Evolutionary conservation across 305 asterid species (phyloP).

Genomic region (Rubia balearica): DNA sequence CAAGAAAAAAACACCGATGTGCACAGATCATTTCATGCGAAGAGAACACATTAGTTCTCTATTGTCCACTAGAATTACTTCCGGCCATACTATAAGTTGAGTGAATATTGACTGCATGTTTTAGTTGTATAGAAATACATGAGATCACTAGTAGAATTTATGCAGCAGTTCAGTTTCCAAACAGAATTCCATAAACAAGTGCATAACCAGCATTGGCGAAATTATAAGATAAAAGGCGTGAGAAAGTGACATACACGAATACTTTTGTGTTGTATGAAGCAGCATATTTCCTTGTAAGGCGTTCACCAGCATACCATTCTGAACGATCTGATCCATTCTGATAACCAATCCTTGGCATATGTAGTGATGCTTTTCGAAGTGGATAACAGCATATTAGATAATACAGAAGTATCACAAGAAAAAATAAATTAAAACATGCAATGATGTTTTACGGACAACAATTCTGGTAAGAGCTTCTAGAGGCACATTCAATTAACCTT

Average conservation of each 20-base stretch:
- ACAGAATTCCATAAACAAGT: slow-evolving; percentile 2
- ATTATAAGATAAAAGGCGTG: not conserved
- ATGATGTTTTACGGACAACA: not conserved
- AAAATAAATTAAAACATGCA: slow-evolving; percentile 7
- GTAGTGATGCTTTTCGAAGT: slow-evolving; percentile 58
- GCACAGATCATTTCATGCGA: not conserved
- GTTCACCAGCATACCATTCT: slow-evolving; percentile 87
- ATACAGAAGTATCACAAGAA: not conserved
- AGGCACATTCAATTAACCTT: not conserved
- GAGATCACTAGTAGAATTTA: not conserved
- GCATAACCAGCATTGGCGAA: not conserved
- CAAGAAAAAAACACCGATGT: not conserved
- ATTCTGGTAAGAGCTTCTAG: not conserved
- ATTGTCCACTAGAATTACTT: not conserved
- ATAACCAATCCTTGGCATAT: slow-evolving; percentile 88
- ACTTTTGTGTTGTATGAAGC: slow-evolving; percentile 51
- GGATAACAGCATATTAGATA: slow-evolving; percentile 12
- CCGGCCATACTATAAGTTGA: not conserved
- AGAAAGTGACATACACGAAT: slow-evolving; percentile 59
- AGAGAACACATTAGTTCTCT: not conserved
- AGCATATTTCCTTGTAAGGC: slow-evolving; percentile 72
- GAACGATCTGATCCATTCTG: slow-evolving; percentile 72
- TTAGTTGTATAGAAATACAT: not conserved
- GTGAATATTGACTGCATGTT: not conserved
- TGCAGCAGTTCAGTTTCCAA: not conserved